phyloP scores from a whole-genome alignment of 2,329 filamentous ascomycete genomes.

The Hymenoscyphus albidus region DNA sequence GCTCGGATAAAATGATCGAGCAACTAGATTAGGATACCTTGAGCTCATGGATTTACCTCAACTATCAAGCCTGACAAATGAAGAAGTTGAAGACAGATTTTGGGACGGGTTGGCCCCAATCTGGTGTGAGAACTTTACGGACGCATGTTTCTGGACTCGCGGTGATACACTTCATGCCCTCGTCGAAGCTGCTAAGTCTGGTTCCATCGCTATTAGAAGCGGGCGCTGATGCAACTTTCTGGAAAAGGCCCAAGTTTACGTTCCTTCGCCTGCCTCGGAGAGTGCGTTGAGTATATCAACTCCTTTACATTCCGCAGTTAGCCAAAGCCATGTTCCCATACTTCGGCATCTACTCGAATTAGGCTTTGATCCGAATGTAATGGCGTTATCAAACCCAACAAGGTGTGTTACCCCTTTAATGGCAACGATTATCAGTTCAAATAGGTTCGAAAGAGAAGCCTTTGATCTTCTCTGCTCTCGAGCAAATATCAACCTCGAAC shows the following conservation, averaged over 20 bases:
- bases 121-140: slow-evolving; percentile 21
- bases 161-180: slow-evolving; percentile 19
- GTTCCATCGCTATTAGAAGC: slow-evolving; percentile 17
- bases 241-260: slow-evolving; percentile 12
- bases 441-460: slow-evolving; percentile 13
- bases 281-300: slow-evolving; percentile 22
- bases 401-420: slow-evolving; percentile 23
- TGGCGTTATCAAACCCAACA: slow-evolving; percentile 22
- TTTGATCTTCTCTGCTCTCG: slow-evolving; percentile 16
- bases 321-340: slow-evolving; percentile 13
- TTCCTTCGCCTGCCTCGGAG: slow-evolving; percentile 13
- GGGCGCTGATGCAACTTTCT: slow-evolving; percentile 14
- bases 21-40: slow-evolving; percentile 10
- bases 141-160: slow-evolving; percentile 12
- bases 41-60: slow-evolving; percentile 18
- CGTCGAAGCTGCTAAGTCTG: slow-evolving; percentile 18
- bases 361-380: slow-evolving; percentile 23
- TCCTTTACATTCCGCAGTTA: slow-evolving; percentile 20
- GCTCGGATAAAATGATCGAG: slow-evolving; percentile 12
- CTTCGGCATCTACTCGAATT: slow-evolving; percentile 16
- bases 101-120: slow-evolving; percentile 20
- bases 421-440: slow-evolving; percentile 18
- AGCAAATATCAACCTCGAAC: slow-evolving; percentile 18
- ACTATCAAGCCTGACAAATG: slow-evolving; percentile 19
- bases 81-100: slow-evolving; percentile 20